Conservation (phyloP, 768 basidiomycete genomes). For the Amanita molliuscula region DNA sequence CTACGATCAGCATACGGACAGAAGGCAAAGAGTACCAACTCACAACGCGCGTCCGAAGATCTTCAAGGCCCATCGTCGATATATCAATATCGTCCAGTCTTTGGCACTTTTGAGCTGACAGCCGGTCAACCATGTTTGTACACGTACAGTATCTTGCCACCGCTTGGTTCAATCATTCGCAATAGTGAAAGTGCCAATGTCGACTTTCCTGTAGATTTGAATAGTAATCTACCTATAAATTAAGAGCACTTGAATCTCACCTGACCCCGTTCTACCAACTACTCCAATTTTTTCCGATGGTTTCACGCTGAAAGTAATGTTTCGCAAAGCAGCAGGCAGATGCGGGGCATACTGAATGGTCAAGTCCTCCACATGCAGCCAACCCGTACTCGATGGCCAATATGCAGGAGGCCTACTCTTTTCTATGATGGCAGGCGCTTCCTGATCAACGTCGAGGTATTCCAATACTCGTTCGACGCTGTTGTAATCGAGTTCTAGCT, state of each 20-base stretch:
- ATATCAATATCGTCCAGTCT: constrained; percentile 69
- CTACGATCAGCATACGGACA: neutral
- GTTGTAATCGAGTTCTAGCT: constrained; percentile 66
- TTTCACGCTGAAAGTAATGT: constrained; percentile 46
- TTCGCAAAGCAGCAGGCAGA: constrained; percentile 47
- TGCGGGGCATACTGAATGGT: constrained; percentile 54
- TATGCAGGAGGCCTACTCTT: constrained; percentile 55
- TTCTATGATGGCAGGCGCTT: constrained; percentile 51
- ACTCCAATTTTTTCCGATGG: constrained; percentile 63
- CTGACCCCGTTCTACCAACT: constrained; percentile 62
- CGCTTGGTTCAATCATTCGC: constrained; percentile 49
- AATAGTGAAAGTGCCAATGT: constrained; percentile 49
- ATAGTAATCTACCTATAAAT: neutral
- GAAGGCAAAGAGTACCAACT: constrained; percentile 12
- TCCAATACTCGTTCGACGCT: constrained; percentile 66
- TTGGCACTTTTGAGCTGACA: neutral
- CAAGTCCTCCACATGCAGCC: constrained; percentile 47
- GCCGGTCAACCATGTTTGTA: neutral
- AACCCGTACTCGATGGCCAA: constrained; percentile 56
- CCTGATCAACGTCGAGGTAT: constrained; percentile 58
- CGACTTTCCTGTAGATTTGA: constrained; percentile 33
- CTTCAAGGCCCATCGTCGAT: constrained; percentile 55
- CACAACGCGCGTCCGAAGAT: constrained; percentile 53
- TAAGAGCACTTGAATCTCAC: constrained; percentile 17
- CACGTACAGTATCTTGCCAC: constrained; percentile 48